Conservation (phyloP, 345 rosid genomes). For the Lepidium aucheri region DNA sequence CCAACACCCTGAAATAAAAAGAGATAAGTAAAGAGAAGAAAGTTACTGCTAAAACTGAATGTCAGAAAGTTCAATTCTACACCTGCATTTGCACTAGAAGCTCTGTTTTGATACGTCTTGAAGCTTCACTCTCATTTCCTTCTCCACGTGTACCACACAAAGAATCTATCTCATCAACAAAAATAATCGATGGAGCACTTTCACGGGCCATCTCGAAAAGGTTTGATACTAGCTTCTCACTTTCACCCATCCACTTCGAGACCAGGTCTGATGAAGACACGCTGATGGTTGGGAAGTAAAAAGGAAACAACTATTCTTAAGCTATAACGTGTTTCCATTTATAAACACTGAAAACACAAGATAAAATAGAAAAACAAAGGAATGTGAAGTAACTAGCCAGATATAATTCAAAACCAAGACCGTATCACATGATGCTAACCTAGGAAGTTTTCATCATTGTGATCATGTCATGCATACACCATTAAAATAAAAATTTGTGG, state of each 20-base stretch:
- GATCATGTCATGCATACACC: background rate
- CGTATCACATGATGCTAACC: background rate
- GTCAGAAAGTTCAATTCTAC: background rate
- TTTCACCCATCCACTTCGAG: constrained; percentile 99
- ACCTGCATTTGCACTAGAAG: constrained; percentile 99
- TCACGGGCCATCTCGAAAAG: constrained; percentile 95
- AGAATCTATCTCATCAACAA: constrained; percentile 92
- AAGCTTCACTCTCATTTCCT: constrained; percentile 96
- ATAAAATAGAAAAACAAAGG: background rate
- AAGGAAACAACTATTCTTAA: constrained; percentile 14
- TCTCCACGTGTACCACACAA: constrained; percentile 91
- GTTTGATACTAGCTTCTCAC: constrained; percentile 88
- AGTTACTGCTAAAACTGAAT: background rate
- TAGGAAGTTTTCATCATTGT: background rate
- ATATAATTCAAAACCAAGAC: background rate
- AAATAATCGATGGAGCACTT: constrained; percentile 89
- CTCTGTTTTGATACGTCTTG: constrained; percentile 93
- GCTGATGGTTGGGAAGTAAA: constrained; percentile 33
- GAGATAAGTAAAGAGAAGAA: constrained; percentile 1
- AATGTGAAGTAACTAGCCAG: background rate
- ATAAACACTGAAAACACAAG: constrained; percentile 11
- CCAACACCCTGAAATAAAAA: constrained; percentile 65
- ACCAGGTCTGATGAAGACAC: constrained; percentile 93
- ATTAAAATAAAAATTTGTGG: background rate
- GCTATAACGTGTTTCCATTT: constrained; percentile 14